Base-by-base conservation (phyloP, 257 asterid genomes). In the Solanum sejunctum region DNA sequence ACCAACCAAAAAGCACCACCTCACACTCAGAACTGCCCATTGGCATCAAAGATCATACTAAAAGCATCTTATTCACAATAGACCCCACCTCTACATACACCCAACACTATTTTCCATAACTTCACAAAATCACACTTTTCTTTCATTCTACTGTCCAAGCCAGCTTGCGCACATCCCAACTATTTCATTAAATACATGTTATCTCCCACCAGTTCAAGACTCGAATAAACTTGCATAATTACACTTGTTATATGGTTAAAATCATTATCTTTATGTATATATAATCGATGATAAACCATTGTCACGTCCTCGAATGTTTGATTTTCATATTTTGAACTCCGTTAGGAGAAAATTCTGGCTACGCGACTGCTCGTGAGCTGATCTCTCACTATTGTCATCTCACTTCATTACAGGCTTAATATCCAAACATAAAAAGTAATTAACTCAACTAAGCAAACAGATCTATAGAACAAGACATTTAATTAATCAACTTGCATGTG, bases 51-150 rank as follows among this genome's bases (percentile, higher is more conserved):
- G 88, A 88, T 86, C 92, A 75, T 49, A 85, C 86, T 80, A 88
- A 84, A 84, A 86, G 85, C 90, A 90, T 89, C 92, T 79, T 79
- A 88, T 89, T 89, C 52, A 69, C 88, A 86, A 70, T 9, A 87
- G 92, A 93, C 51, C 97, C 97, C 97, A 93, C 96, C 55, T 81
- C 88, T 80, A 83, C 81, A 89, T 82, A 82, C 3, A 66, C 80
- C 81, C 82, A 73, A 88, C 80, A 88, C 12, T 90, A 82, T 56
- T 84, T 49, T 67, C 81, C 47, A 56, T 67, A 85, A 60, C 70
- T 80, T 32, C 60, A 43, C 73, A 84, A 36, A 80, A 79, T 56
- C 12, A 15, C 41, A 21, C 82, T 13, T 26, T 49, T 49, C 8
- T 1, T n/a, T 43, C 3, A 0, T n/a, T 1, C 12, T 3, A 1